A percentile compares a stretch with the other conserved stretches of the same genome.
Evolutionary conservation across 2,329 filamentous ascomycete genomes (phyloP).

Genomic region (Pleurostoma richardsiae): DNA sequence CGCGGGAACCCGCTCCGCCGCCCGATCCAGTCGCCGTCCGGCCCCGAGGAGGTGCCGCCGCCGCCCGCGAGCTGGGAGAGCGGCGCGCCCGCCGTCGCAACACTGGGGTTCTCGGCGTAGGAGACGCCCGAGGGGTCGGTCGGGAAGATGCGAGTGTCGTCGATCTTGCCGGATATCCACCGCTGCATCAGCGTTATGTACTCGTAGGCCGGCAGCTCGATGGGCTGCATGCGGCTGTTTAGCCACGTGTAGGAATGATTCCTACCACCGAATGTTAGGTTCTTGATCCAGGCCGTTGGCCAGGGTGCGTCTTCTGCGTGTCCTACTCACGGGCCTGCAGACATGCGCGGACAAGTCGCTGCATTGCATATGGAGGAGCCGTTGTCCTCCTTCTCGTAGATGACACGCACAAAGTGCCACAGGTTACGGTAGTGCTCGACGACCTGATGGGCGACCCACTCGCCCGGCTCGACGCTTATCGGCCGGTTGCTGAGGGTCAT

Average conservation of each 20-base stretch:
- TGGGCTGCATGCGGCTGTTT: constrained; percentile 68
- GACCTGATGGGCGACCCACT: constrained; percentile 86
- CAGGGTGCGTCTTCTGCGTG: too few relatives aligned
- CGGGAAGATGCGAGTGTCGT: constrained; percentile 72
- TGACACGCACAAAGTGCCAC: constrained; percentile 73
- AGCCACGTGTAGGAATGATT: constrained; percentile 84
- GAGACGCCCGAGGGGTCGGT: constrained; percentile 61
- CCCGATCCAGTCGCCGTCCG: constrained; percentile 61
- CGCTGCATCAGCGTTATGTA: constrained; percentile 83
- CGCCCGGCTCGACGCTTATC: constrained; percentile 76
- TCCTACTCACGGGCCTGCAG: constrained; percentile 67
- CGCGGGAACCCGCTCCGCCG: constrained; percentile 77
- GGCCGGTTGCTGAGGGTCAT: constrained; percentile 82
- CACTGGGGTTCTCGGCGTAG: constrained; percentile 44
- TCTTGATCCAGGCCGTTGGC: too few relatives aligned
- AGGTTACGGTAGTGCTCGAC: constrained; percentile 80
- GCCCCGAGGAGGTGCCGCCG: constrained; percentile 22
- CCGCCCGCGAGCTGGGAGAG: constrained; percentile 39
- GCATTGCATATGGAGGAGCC: constrained; percentile 71
- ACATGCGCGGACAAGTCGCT: constrained; percentile 76
- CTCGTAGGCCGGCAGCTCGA: constrained; percentile 74
- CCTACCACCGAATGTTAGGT: constrained; percentile 17
- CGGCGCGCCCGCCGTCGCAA: constrained; percentile 34
- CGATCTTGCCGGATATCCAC: constrained; percentile 81
- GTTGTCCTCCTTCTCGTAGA: constrained; percentile 69